Evolutionary conservation across 352 stramenopile genomes (phyloP), one percentile per base, ranked within the genome.

Genomic region (Globisporangium rhizosaccharum): DNA sequence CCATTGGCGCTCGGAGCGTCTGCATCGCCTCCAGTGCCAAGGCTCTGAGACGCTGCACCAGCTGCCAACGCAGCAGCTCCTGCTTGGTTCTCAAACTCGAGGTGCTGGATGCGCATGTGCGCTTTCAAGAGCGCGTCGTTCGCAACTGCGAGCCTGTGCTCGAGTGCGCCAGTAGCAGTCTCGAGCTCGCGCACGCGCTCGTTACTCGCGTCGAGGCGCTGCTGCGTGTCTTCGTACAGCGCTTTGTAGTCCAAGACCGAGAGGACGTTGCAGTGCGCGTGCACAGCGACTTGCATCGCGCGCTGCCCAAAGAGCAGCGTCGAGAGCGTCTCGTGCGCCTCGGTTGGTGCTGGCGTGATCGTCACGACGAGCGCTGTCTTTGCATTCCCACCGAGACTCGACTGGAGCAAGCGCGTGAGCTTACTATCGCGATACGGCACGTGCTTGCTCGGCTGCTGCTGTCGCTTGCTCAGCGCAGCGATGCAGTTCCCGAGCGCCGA

Each of bases 401-500:
- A 82, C 57, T 88, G 77, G 17, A 90, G 58, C 36, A 90, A 56
- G 1, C 82, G 68, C 10, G 79, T 92, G 49, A 92, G 65, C 63
- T 90, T 92, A 53, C 78, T 89, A 56, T 89, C 79, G 12, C 79
- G 68, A 44, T 90, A 88, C n/a, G 79, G 79, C 36, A 92, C 69
- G 56, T 90, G 78, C 15, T 63, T 70, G 26, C 7, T 39, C 33
- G 33, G 33, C 33, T 39, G 39, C 12, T 45, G 39, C 39, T 82
- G 57, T 47, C 79, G 71, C 41, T 82, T 85, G 54, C 73, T 85
- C 51, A 89, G 71, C 12, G 79, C 80, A 3, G 78, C 76, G 48
- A 92, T 84, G 64, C 82, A 92, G 59, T 90, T 88, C 17, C 82
- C 82, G 33, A 92, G 68, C 1, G 82, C 80, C 36, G 77, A 91